A percentile compares a stretch with the other conserved stretches of the same genome.
phyloP scores from a whole-genome alignment of 257 asterid genomes.

The Solanum stenotomum region DNA sequence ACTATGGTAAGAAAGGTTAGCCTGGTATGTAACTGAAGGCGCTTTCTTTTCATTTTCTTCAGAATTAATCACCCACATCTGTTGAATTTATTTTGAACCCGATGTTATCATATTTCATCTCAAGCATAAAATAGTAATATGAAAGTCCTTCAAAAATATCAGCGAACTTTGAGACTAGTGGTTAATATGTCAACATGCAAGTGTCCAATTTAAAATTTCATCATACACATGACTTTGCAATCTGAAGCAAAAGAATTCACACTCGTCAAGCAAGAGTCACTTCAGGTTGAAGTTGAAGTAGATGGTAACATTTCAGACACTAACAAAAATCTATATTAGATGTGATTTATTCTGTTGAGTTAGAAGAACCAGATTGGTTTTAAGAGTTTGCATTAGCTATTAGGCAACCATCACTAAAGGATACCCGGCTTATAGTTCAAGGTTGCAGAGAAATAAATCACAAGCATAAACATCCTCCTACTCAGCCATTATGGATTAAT shows the following conservation, averaged over 20 bases:
- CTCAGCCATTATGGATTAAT: background rate
- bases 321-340: background rate
- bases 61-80: conserved; percentile 70
- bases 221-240: background rate
- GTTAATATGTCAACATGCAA: background rate
- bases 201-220: background rate
- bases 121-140: background rate
- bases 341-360: background rate
- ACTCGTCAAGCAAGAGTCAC: background rate
- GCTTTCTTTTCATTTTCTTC: conserved; percentile 43
- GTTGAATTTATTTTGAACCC: background rate
- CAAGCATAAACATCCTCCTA: background rate
- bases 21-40: conserved; percentile 59
- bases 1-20: conserved; percentile 69
- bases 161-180: background rate
- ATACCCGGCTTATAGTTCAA: background rate
- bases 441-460: background rate
- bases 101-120: background rate
- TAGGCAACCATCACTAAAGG: background rate
- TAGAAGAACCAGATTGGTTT: background rate
- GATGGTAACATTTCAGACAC: background rate
- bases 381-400: background rate
- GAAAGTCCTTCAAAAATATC: background rate
- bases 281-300: background rate
- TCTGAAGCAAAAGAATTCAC: background rate